Conservation (phyloP, 192 early-diverging fungal genomes). For the Diversispora epigaea region DNA sequence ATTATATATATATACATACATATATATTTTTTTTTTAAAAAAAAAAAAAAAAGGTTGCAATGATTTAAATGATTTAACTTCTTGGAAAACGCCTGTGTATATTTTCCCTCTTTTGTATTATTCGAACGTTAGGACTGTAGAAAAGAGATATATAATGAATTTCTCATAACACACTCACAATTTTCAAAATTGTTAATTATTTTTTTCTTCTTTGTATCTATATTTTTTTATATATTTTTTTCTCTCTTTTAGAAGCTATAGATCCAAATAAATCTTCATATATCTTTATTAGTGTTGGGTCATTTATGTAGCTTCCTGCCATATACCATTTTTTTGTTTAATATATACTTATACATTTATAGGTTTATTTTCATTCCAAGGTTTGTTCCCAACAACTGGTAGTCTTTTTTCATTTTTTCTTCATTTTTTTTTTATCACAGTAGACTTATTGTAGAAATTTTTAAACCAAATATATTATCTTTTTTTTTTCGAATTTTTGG, state of each 20-base stretch:
- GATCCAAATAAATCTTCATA: not conserved
- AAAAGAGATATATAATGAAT: not conserved
- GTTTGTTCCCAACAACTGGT: not conserved
- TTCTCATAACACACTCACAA: not conserved
- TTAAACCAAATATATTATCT: slow-evolving; percentile 1
- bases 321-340: slow-evolving; percentile 1
- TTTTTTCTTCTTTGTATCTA: slow-evolving; percentile 20
- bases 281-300: slow-evolving; percentile 9
- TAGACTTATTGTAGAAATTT: slow-evolving; percentile 21
- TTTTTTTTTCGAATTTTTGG: not conserved
- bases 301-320: slow-evolving; percentile 9
- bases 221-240: slow-evolving; percentile 14
- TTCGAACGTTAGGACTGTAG: slow-evolving; percentile 8
- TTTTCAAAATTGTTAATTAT: not conserved
- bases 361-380: slow-evolving; percentile 12
- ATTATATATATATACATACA: too few relatives aligned
- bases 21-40: not conserved
- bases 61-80: not conserved
- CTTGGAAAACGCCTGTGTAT: not conserved
- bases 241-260: slow-evolving; percentile 4
- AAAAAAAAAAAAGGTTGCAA: not conserved
- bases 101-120: not conserved
- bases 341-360: not conserved
- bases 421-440: slow-evolving; percentile 6
- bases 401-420: not conserved